Conservation (phyloP, 805 yeast species). For the Sugiyamaella floridensis region DNA sequence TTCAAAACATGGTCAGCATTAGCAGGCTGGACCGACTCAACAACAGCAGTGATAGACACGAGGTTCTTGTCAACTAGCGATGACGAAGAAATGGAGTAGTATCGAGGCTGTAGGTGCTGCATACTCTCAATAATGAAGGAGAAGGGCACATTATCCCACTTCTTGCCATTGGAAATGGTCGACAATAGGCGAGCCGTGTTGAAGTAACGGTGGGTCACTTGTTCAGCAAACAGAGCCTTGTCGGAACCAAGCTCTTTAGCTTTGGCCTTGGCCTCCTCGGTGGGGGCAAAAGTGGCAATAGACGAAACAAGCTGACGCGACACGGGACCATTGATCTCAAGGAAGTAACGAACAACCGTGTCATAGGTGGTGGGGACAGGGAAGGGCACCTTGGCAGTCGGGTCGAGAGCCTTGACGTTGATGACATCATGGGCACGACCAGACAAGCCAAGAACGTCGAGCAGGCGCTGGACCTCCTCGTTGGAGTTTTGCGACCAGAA, state of each 20-base stretch:
- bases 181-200: conserved; percentile 73
- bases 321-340: conserved; percentile 88
- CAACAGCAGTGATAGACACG: conserved; percentile 85
- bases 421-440: conserved; percentile 50
- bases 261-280: conserved; percentile 44
- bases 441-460: conserved; percentile 53
- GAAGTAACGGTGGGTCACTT: conserved; percentile 52
- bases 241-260: conserved; percentile 53
- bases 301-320: conserved; percentile 79
- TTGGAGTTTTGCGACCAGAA: conserved; percentile 88
- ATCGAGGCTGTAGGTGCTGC: conserved; percentile 83
- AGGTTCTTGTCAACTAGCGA: conserved; percentile 66
- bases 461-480: conserved; percentile 62
- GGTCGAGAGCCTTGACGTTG: conserved; percentile 60
- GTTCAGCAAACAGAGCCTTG: conserved; percentile 59
- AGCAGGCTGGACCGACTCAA: conserved; percentile 50
- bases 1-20: conserved; percentile 40
- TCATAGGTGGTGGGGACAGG: conserved; percentile 74
- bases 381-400: conserved; percentile 37
- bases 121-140: conserved; percentile 75
- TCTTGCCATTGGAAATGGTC: conserved; percentile 49
- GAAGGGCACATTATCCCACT: conserved; percentile 80
- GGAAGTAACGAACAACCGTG: conserved; percentile 73
- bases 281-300: conserved; percentile 78
- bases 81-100: conserved; percentile 92